phyloP scores from a whole-genome alignment of 208 protist species.

The Phytomonas francai region DNA sequence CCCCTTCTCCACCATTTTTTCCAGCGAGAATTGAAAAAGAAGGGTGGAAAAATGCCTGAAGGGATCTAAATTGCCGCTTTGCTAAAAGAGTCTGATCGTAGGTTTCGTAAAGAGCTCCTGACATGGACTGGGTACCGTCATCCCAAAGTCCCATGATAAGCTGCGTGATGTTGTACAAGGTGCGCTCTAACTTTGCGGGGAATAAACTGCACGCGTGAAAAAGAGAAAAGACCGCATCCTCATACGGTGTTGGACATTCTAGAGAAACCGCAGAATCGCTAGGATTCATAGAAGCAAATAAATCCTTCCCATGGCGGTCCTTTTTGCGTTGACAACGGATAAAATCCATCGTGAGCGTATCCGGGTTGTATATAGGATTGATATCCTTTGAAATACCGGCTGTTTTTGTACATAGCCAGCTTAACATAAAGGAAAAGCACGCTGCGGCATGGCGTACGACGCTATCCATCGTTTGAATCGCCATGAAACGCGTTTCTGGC shows the following conservation, averaged over 20 bases:
- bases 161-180: conserved; percentile 45
- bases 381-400: not conserved
- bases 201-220: conserved; percentile 25
- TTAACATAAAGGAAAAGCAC: conserved; percentile 23
- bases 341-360: not conserved
- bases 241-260: not conserved
- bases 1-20: not conserved
- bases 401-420: conserved; percentile 1
- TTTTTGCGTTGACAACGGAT: not conserved
- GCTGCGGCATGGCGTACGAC: conserved; percentile 67
- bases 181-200: conserved; percentile 26
- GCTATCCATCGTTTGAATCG: conserved; percentile 81
- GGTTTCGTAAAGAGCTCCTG: conserved; percentile 74
- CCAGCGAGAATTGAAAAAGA: not conserved
- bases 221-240: not conserved
- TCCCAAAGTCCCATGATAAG: conserved; percentile 86
- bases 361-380: not conserved
- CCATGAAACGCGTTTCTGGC: conserved; percentile 86
- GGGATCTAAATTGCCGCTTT: not conserved
- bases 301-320: not conserved
- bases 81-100: conserved; percentile 43
- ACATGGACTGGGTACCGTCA: conserved; percentile 79
- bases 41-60: not conserved
- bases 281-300: not conserved
- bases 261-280: not conserved